Percentiles rank a stretch among this genome's conserved stretches.
phyloP scores from a whole-genome alignment of 306 rosid species.

The Vigna angularis region DNA sequence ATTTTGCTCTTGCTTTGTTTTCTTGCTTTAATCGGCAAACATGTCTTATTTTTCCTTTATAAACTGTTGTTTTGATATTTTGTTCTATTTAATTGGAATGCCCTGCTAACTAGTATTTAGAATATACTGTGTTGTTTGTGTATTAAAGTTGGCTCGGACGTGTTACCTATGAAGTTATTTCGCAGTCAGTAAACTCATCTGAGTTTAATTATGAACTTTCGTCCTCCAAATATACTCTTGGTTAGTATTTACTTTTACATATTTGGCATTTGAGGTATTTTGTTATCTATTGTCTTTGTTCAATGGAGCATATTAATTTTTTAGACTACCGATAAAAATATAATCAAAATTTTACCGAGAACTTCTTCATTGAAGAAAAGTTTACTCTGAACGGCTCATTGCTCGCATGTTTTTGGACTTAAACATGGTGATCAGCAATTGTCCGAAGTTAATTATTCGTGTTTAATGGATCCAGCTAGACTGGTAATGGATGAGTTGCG shows the following conservation, averaged over 20 bases:
- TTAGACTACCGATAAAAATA: not conserved
- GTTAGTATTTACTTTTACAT: not conserved
- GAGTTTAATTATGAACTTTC: not conserved
- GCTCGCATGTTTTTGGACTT: not conserved
- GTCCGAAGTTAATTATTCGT: not conserved
- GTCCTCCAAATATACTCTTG: not conserved
- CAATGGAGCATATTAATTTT: not conserved
- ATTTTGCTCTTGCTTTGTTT: constrained; percentile 12
- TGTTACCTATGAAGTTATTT: not conserved
- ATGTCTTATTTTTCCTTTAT: not conserved
- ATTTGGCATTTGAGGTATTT: not conserved
- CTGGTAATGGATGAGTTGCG: too few species aligned
- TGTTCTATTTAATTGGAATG: not conserved
- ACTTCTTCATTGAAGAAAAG: too few species aligned
- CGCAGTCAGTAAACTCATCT: not conserved
- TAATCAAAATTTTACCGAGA: not conserved
- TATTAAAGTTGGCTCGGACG: not conserved
- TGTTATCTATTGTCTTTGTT: not conserved
- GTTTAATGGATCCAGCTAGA: not conserved
- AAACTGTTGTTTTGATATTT: constrained; percentile 52
- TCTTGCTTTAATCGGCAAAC: constrained; percentile 20
- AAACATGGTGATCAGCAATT: not conserved
- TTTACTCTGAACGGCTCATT: not conserved
- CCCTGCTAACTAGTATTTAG: constrained; percentile 39
- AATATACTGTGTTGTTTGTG: not conserved